Conservation (phyloP, 2,329 filamentous ascomycete species). For the Aspergillus floridensis region DNA sequence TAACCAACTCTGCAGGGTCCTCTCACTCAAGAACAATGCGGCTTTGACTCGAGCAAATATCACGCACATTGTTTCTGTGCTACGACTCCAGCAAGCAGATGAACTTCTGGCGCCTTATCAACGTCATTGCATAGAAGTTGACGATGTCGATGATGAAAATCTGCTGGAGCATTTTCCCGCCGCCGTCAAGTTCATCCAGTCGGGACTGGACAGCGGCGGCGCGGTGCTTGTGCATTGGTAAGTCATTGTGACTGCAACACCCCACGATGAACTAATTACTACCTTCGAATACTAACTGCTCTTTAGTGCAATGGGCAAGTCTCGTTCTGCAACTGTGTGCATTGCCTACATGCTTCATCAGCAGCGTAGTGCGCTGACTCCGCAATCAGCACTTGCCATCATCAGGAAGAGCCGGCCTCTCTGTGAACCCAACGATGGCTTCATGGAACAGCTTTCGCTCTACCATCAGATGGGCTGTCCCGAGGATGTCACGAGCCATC, state of each 20-base stretch:
- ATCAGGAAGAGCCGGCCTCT: constrained; percentile 70
- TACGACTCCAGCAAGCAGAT: constrained; percentile 60
- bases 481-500: constrained; percentile 63
- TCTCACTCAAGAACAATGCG: constrained; percentile 70
- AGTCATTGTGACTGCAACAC: constrained; percentile 36
- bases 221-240: constrained; percentile 69
- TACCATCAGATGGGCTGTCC: constrained; percentile 88
- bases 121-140: constrained; percentile 77
- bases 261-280: background rate
- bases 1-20: constrained; percentile 60
- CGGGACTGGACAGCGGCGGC: constrained; percentile 63
- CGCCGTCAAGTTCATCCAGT: constrained; percentile 79
- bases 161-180: constrained; percentile 75
- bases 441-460: constrained; percentile 82
- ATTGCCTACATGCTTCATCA: constrained; percentile 76
- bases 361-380: constrained; percentile 56
- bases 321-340: constrained; percentile 79
- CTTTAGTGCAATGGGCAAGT: constrained; percentile 88
- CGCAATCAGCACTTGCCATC: constrained; percentile 65
- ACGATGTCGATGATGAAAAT: constrained; percentile 89
- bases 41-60: constrained; percentile 71
- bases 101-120: constrained; percentile 61
- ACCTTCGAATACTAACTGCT: background rate
- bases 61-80: constrained; percentile 85
- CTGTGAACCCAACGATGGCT: constrained; percentile 86